These are phyloP conservation scores for Rhododendron ovatum DNA, from an alignment of 148 eudicot genomes.

Conservation along the genomic window DNA sequence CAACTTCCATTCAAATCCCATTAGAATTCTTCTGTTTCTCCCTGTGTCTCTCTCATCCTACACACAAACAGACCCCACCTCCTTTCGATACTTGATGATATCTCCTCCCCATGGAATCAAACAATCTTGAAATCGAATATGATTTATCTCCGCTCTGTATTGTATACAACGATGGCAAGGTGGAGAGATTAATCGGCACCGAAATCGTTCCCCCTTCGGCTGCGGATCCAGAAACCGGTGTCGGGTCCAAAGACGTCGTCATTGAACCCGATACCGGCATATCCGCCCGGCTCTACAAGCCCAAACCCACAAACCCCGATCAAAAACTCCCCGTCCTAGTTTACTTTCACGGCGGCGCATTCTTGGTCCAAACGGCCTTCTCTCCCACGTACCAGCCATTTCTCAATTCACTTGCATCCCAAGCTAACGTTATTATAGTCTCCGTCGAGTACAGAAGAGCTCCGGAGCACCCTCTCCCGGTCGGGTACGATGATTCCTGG, in stretches of 20 bases:
- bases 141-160: slow-evolving; percentile 1
- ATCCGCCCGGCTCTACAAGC: slow-evolving; percentile 43
- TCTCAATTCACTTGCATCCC: slow-evolving; percentile 18
- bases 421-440: slow-evolving; percentile 24
- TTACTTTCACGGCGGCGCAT: slow-evolving; percentile 59
- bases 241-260: slow-evolving; percentile 30
- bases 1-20: background rate
- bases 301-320: slow-evolving; percentile 4
- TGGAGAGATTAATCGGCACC: slow-evolving; percentile 25
- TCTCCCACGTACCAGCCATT: slow-evolving; percentile 11
- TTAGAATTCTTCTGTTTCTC: no score
- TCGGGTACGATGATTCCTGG: slow-evolving; percentile 48
- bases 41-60: background rate
- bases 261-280: slow-evolving; percentile 14
- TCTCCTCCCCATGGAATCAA: background rate
- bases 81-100: background rate
- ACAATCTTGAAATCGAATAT: background rate
- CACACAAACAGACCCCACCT: background rate
- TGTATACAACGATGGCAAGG: slow-evolving; percentile 24
- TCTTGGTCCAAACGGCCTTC: slow-evolving; percentile 30
- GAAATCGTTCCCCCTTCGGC: slow-evolving; percentile 13
- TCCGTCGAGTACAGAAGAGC: slow-evolving; percentile 53
- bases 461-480: slow-evolving; percentile 47
- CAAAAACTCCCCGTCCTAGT: slow-evolving; percentile 39
- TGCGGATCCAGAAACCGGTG: slow-evolving; percentile 18